Percentiles rank a stretch among this genome's conserved stretches.
phyloP scores from a whole-genome alignment of 352 stramenopile genomes.

The Globisporangium emineosum region DNA sequence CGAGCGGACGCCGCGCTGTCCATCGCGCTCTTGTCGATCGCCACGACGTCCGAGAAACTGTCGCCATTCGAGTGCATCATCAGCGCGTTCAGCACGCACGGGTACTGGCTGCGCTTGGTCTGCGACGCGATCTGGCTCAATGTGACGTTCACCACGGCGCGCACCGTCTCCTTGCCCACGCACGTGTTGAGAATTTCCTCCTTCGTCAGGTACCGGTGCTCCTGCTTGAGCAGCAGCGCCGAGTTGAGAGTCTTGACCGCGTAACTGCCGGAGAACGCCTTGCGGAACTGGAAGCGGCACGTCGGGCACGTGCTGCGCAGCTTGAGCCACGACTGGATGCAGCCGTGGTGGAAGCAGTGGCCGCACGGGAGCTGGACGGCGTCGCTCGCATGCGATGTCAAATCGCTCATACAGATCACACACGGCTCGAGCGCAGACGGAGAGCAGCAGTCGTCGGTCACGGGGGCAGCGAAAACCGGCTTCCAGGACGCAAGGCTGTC shows the following conservation, averaged over 20 bases:
- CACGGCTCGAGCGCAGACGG: constrained; percentile 32
- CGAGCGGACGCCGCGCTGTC: not conserved
- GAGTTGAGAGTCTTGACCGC: constrained; percentile 80
- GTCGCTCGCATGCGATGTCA: constrained; percentile 49
- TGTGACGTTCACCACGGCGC: constrained; percentile 78
- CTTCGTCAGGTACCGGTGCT: constrained; percentile 52
- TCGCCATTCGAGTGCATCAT: constrained; percentile 77
- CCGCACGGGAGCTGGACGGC: constrained; percentile 87
- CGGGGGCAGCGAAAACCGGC: not conserved
- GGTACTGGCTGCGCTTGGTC: constrained; percentile 63
- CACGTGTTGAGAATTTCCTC: constrained; percentile 53
- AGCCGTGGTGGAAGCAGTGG: constrained; percentile 92
- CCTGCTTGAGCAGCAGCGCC: constrained; percentile 60
- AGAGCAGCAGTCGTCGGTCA: not conserved
- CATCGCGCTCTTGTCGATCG: constrained; percentile 35
- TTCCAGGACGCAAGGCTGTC: constrained; percentile 40
- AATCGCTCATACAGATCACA: constrained; percentile 92
- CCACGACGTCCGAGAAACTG: constrained; percentile 42
- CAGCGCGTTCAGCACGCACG: constrained; percentile 79
- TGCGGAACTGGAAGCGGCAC: constrained; percentile 91
- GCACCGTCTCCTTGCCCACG: constrained; percentile 58
- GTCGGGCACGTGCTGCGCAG: constrained; percentile 92
- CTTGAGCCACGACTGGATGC: constrained; percentile 92
- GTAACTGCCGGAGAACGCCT: constrained; percentile 76
- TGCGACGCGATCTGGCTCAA: constrained; percentile 58